These are phyloP conservation scores for Penicillium sp. DNA, from an alignment of 2,329 filamentous ascomycete genomes.

Conservation along the genomic window DNA sequence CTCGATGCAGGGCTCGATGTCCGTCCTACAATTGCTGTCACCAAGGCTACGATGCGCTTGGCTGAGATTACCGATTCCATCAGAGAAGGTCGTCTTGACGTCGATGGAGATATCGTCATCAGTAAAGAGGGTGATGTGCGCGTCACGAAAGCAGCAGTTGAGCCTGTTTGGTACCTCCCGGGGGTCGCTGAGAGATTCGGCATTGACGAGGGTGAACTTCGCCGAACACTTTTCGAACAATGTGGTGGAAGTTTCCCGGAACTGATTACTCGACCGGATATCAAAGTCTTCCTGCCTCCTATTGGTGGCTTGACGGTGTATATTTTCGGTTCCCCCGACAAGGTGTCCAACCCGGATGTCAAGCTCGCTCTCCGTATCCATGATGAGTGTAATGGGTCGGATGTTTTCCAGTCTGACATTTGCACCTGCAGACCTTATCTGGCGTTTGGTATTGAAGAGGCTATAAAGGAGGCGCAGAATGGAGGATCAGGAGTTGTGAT, in stretches of 20 bases:
- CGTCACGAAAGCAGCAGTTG: background rate
- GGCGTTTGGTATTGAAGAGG: constrained; percentile 61
- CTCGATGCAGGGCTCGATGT: background rate
- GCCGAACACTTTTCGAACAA: background rate
- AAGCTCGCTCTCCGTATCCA: constrained; percentile 65
- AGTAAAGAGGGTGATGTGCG: background rate
- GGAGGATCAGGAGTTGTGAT: background rate
- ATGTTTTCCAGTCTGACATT: constrained; percentile 96
- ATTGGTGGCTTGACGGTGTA: background rate
- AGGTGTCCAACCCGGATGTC: background rate
- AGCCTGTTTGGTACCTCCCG: background rate
- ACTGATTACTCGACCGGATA: background rate
- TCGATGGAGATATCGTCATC: background rate
- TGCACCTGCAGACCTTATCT: constrained; percentile 93
- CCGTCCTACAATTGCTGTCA: background rate
- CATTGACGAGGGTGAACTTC: background rate
- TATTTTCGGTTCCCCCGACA: background rate
- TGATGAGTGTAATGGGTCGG: constrained; percentile 88
- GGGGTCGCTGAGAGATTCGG: background rate
- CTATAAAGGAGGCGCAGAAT: background rate
- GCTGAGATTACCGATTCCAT: background rate
- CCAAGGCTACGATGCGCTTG: background rate
- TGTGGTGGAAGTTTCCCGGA: background rate
- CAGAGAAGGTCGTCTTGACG: background rate
- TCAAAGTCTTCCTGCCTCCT: background rate